Evolutionary conservation across 2,329 filamentous ascomycete species (phyloP), one percentile per base, ranked within the genome.

Genomic region (Aspergillus sergii): DNA sequence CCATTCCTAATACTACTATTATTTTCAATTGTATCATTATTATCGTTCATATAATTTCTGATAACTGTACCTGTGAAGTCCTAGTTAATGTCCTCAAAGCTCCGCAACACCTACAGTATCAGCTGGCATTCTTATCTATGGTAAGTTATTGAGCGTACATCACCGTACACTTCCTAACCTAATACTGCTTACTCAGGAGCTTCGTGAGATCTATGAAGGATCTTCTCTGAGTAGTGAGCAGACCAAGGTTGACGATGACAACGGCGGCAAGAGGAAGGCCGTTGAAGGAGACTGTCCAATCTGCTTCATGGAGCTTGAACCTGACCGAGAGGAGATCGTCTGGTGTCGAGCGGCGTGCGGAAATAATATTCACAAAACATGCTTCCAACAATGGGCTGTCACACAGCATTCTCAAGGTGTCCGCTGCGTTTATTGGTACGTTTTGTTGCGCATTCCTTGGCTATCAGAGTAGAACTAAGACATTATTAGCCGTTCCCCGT

Each of bases 261-360:
- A 80, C 8, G 73, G 75, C 32, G 81, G 83, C 21, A 84, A 84
- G 21, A 84, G 86, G 62, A 89, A 88, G 69, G 78, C 84, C 1
- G 74, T 88, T 39, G 85, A 88, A 58, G 87, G 86, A 26, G 86
- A 89, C 64, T 90, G 88, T 68, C 85, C 86, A 0, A 86, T 89
- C 65, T 89, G 88, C 73, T 86, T 85, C 71, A 84, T 83, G 76
- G 83, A 86, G 57, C 82, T 87, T 58, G 78, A 83, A 30, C 72
- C 80, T 1, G 72, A 72, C 3, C 79, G 79, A 12, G 77, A 84
- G 61, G 78, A 83, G 5, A 80, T 83, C 8, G 75, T 86, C 11
- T 89, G 86, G 81, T 89, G 88, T 75, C 84, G 84, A 69, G 82
- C 83, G 0, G 80, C 83, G 3, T 90, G 88, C 67, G 87, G 87